These are phyloP conservation scores for Fusarium drepaniforme DNA, from an alignment of 2,329 filamentous ascomycete species.

Conservation along the genomic window DNA sequence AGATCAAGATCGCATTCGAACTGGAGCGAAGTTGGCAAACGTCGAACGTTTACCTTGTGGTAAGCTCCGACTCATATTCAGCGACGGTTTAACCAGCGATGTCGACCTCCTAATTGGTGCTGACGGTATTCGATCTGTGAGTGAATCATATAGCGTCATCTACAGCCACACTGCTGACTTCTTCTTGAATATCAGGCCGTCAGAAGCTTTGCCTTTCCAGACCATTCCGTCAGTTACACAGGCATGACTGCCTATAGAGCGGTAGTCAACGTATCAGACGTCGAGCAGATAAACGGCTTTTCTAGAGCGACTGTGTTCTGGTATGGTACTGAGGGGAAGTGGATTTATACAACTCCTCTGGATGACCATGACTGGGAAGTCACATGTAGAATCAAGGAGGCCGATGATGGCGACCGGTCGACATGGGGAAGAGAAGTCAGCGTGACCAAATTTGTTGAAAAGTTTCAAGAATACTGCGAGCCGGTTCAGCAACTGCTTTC, in stretches of 20 bases:
- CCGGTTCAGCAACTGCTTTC: background rate
- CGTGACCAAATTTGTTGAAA: background rate
- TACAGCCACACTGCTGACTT: background rate
- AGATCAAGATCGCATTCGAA: background rate
- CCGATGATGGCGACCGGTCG: background rate
- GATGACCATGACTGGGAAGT: background rate
- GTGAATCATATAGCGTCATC: background rate
- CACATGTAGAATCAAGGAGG: background rate
- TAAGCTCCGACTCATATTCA: background rate
- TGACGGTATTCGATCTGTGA: background rate
- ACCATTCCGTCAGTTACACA: background rate
- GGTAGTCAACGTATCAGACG: background rate
- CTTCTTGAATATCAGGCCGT: background rate
- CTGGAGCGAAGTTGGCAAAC: background rate
- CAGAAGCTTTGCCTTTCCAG: background rate
- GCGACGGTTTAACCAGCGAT: background rate
- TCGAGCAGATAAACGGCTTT: background rate
- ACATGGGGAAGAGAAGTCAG: background rate
- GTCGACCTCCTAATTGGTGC: background rate
- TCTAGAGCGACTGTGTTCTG: background rate
- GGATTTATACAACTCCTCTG: background rate
- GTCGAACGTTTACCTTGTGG: background rate
- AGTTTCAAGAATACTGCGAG: background rate
- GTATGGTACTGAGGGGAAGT: background rate
- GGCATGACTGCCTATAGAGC: background rate